phyloP scores from a whole-genome alignment of 495 filamentous ascomycete genomes.

The Stereocaulon alpinum region DNA sequence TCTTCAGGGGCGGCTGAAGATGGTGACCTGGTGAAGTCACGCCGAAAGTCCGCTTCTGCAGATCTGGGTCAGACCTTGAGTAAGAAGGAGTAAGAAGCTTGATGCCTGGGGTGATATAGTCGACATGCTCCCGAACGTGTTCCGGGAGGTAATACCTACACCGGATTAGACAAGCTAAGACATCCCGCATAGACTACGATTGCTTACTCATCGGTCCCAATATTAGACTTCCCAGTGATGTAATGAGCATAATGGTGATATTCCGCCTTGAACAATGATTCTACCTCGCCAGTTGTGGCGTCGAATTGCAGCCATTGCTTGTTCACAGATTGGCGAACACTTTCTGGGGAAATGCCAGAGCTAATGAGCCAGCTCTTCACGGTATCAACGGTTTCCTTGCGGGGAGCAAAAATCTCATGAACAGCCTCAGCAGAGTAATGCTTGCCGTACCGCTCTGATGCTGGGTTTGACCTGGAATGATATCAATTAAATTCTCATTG shows the following conservation, averaged over 20 bases:
- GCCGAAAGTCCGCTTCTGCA: slow-evolving; percentile 18
- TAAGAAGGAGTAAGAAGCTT: slow-evolving; percentile 19
- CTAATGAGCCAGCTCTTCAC: slow-evolving; percentile 40
- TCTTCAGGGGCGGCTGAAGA: slow-evolving; percentile 5
- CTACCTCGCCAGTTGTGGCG: slow-evolving; percentile 40
- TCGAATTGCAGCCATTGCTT: slow-evolving; percentile 42
- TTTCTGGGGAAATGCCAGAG: slow-evolving; percentile 37
- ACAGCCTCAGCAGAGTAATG: slow-evolving; percentile 40
- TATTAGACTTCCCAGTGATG: slow-evolving; percentile 32
- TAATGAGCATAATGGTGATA: slow-evolving; percentile 49
- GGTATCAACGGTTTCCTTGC: slow-evolving; percentile 29
- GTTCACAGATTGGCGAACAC: slow-evolving; percentile 39
- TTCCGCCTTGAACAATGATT: slow-evolving; percentile 46
- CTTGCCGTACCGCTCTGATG: slow-evolving; percentile 43
- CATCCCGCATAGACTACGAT: background rate
- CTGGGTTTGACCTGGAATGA: slow-evolving; percentile 27
- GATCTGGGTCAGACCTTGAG: slow-evolving; percentile 16
- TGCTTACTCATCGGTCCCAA: slow-evolving; percentile 37
- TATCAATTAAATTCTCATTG: background rate
- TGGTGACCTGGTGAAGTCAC: slow-evolving; percentile 11
- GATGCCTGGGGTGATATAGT: slow-evolving; percentile 47
- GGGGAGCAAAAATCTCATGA: slow-evolving; percentile 42
- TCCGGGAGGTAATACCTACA: slow-evolving; percentile 41
- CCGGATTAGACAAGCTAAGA: background rate
- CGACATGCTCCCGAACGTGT: slow-evolving; percentile 41